A percentile compares a stretch with the other conserved stretches of the same genome.
Conservation (phyloP, 495 filamentous ascomycete species). For the Lindgomyces ingoldianus region DNA sequence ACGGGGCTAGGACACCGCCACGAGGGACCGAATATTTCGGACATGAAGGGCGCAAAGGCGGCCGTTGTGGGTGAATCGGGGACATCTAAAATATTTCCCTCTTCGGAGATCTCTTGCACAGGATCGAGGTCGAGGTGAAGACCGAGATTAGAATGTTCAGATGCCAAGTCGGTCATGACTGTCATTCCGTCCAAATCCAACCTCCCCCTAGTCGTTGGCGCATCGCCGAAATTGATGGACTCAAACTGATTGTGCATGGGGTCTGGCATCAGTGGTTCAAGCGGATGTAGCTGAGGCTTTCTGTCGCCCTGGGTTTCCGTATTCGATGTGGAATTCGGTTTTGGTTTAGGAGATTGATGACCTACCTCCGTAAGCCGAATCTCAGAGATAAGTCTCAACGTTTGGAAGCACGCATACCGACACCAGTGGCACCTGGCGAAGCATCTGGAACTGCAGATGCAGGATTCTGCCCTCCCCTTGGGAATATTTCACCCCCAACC, state of each 20-base stretch:
- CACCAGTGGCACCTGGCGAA: slow-evolving; percentile 3
- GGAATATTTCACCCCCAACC: slow-evolving; percentile 21
- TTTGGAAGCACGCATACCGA: slow-evolving; percentile 10
- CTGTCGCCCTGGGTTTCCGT: not conserved
- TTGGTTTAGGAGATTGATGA: slow-evolving; percentile 14
- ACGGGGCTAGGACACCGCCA: slow-evolving; percentile 30
- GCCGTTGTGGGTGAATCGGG: slow-evolving; percentile 29
- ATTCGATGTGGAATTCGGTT: slow-evolving; percentile 5
- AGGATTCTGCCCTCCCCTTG: not conserved
- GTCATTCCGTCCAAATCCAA: slow-evolving; percentile 29
- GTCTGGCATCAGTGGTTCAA: not conserved
- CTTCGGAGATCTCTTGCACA: slow-evolving; percentile 15
- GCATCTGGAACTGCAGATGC: not conserved
- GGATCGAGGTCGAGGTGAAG: slow-evolving; percentile 17
- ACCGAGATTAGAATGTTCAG: not conserved
- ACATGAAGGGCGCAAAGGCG: slow-evolving; percentile 28
- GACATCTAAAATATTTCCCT: slow-evolving; percentile 4
- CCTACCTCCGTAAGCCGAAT: slow-evolving; percentile 18
- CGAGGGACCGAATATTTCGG: slow-evolving; percentile 26
- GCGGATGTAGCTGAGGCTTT: slow-evolving; percentile 2
- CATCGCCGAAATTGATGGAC: slow-evolving; percentile 6
- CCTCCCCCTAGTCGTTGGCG: not conserved
- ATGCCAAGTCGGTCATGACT: slow-evolving; percentile 18
- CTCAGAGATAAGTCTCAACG: not conserved
- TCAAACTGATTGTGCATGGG: slow-evolving; percentile 3